Evolutionary conservation across 768 basidiomycete genomes (phyloP).

Genomic region (Infundibulicybe gibba): DNA sequence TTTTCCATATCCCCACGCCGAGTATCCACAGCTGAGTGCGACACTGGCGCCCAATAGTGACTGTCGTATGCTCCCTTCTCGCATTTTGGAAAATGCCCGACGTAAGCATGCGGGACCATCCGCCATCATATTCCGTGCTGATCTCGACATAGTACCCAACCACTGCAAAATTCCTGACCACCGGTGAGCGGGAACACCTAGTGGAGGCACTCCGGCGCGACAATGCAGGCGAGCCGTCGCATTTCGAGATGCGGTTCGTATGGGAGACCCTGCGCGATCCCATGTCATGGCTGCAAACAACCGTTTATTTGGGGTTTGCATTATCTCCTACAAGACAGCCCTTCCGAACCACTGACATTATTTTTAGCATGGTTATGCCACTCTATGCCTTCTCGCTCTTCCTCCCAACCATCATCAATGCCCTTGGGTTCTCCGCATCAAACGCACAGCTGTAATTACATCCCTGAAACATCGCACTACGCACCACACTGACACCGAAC

Average conservation of each 20-base stretch:
- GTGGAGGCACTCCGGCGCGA: conserved; percentile 22
- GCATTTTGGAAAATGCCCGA: conserved; percentile 38
- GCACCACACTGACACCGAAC: background rate
- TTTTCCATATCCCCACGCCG: background rate
- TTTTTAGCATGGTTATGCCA: conserved; percentile 29
- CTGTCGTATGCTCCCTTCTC: conserved; percentile 26
- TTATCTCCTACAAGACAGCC: background rate
- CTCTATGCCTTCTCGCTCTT: conserved; percentile 37
- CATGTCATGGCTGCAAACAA: conserved; percentile 20
- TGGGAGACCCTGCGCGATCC: conserved; percentile 27
- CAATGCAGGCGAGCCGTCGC: conserved; percentile 22
- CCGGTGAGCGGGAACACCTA: conserved; percentile 26
- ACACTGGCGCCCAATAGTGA: conserved; percentile 14
- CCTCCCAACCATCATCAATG: conserved; percentile 26
- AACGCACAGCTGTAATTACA: conserved; percentile 23
- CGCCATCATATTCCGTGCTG: too few species aligned
- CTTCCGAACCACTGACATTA: background rate
- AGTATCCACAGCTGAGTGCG: background rate
- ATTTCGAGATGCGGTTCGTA: conserved; percentile 27
- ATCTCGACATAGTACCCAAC: conserved; percentile 29
- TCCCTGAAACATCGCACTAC: too few species aligned
- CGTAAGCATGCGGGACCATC: conserved; percentile 12
- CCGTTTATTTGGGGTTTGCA: conserved; percentile 24
- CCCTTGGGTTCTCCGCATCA: conserved; percentile 39
- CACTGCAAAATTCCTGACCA: conserved; percentile 38